Conservation (phyloP, 768 basidiomycete species). For the Rubroboletus satanas region DNA sequence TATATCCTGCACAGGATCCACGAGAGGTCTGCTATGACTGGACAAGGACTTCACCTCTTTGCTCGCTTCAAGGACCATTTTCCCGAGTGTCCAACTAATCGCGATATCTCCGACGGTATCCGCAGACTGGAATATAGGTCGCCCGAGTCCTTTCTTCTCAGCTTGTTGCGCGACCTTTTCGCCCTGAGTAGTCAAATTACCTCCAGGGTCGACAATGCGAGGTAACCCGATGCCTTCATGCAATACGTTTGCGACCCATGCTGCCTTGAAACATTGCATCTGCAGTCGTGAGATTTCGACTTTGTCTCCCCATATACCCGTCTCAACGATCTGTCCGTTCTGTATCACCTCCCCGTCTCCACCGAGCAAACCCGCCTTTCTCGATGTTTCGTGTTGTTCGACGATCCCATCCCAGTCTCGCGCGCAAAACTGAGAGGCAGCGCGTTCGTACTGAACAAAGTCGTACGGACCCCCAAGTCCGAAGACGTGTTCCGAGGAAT, state of each 20-base stretch:
- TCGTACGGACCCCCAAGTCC: constrained; percentile 94
- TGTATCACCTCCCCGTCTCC: constrained; percentile 65
- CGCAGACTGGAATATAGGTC: constrained; percentile 86
- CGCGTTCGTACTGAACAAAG: constrained; percentile 93
- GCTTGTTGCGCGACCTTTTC: constrained; percentile 75
- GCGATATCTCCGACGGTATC: constrained; percentile 91
- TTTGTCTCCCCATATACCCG: constrained; percentile 64
- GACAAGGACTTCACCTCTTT: constrained; percentile 63
- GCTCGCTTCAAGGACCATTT: constrained; percentile 98
- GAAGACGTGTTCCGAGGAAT: constrained; percentile 96
- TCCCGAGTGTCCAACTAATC: constrained; percentile 96
- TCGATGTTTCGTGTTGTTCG: constrained; percentile 53
- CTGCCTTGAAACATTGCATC: constrained; percentile 99
- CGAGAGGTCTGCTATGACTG: constrained; percentile 51
- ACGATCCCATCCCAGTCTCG: constrained; percentile 77
- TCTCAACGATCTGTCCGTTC: constrained; percentile 56
- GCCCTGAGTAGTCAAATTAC: constrained; percentile 66
- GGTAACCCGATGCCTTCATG: constrained; percentile 97
- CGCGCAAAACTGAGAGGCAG: constrained; percentile 81
- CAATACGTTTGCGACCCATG: constrained; percentile 94
- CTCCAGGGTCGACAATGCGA: constrained; percentile 80
- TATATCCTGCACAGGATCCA: constrained; percentile 69
- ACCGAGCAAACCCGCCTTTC: constrained; percentile 46
- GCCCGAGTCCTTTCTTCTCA: constrained; percentile 73
- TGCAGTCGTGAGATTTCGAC: constrained; percentile 84